Conservation (phyloP, 2,329 filamentous ascomycete species). For the Rhynchosporium graminicola region DNA sequence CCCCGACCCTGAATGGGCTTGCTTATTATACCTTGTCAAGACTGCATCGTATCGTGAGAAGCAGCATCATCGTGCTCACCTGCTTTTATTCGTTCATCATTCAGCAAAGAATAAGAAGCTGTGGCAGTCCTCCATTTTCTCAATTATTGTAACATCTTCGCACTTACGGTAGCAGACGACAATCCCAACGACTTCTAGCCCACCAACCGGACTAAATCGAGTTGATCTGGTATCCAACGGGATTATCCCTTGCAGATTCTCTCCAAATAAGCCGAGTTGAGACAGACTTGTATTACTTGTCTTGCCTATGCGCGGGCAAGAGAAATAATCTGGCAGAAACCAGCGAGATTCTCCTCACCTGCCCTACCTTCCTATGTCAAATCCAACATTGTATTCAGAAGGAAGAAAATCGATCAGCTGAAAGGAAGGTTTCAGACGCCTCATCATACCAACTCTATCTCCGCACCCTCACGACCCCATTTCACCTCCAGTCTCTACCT, state of each 20-base stretch:
- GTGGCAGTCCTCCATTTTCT: conserved; percentile 19
- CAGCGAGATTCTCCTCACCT: conserved; percentile 2
- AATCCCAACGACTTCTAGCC: not conserved
- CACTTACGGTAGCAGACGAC: not conserved
- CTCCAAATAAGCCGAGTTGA: conserved; percentile 32
- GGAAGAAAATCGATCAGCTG: too few species aligned
- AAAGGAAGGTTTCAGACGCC: too few species aligned
- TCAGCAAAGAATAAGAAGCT: conserved; percentile 28
- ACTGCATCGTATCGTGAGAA: conserved; percentile 3
- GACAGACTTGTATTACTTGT: conserved; percentile 22
- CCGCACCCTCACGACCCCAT: conserved; percentile 1
- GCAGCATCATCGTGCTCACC: not conserved
- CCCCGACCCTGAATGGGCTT: conserved; percentile 20
- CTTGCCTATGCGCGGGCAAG: conserved; percentile 18
- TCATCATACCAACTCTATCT: not conserved
- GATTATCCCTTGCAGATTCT: not conserved
- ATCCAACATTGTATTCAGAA: too few species aligned
- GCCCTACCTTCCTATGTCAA: not conserved
- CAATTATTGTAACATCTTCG: not conserved
- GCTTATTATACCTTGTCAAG: not conserved
- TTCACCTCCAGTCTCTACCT: not conserved
- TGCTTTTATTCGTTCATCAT: not conserved
- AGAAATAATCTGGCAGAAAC: not conserved
- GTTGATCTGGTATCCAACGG: not conserved
- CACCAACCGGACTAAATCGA: not conserved